Evolutionary conservation across 1,284 basidiomycete species (phyloP), one percentile per base, ranked within the genome.

Genomic region (Malassezia psittaci): DNA sequence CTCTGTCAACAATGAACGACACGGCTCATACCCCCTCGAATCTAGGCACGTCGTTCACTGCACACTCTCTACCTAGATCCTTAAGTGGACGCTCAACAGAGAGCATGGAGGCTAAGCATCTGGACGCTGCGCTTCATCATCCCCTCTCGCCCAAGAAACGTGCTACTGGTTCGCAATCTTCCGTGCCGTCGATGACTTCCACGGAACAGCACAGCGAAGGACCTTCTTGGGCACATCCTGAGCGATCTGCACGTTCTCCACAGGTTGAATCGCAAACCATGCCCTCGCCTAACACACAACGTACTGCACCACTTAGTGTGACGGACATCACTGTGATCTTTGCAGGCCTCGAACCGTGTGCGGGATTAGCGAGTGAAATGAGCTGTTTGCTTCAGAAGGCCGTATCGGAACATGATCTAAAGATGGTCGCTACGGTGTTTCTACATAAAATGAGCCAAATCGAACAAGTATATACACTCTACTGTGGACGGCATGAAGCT

Each of bases 401-500:
- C 0, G 24, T 53, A 4, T 41, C 40, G 5, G 57, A 52, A 0
- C 55, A 43, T 4, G 56, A 61, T 42, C 65, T 64, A 54, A 89
- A 91, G 74, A 76, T 74, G 44, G 81, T 94, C n/a, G 90, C 88
- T 3, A 78, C 79, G 24, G 78, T 88, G 2, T 94, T 94, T 69
- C 77, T 86, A 18, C 78, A 81, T 48, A 67, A 90, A 85, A 83
- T 88, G 44, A 83, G 87, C 8, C 79, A 81, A 35, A 79, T 94
- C 59, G 85, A 88, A 67, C 81, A 81, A 5, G 81, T 85, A 15
- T 94, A 90, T 76, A 85, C 83, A 68, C 79, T 81, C 21, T 94
- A 94, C 77, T 94, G 93, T 75, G 86, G 87, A 3, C 82, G 84
- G 39, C 90, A 94, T 71, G 81, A 86, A 1, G 80, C 80, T 3